Evolutionary conservation across 305 asterid species (phyloP), one percentile per base, ranked within the genome.

Genomic region (Fraxinus dipetala): DNA sequence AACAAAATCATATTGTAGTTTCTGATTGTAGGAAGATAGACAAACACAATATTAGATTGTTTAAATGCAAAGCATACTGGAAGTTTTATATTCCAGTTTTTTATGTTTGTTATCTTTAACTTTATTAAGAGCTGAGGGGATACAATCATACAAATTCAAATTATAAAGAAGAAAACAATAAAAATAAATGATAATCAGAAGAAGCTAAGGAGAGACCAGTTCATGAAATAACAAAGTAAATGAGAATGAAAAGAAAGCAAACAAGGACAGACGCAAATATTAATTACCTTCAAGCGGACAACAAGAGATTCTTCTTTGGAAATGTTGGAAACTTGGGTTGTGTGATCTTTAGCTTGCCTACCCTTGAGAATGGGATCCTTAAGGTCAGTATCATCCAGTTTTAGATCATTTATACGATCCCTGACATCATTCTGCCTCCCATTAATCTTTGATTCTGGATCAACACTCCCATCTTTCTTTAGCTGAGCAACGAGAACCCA

Each of bases 401-500:
- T 90, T 34, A 74, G 67, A 36, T 85, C 90, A 83, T 86, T 86
- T 43, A 63, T 79, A 83, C 69, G 83, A 48, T 87, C 87, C 45
- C 56, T 77, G 83, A 81, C 84, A 67, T 81, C 90, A 81, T 72
- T 82, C 78, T 86, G 91, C 75, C 89, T 38, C 16, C 79, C 84
- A 83, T 56, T 87, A 76, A 85, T 80, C 87, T 90, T 92, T 9
- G 86, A 43, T 83, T 90, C 96, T 65, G 84, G 90, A 36, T 75
- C 54, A 72, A 77, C 84, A 35, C 86, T 87, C 40, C 86, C 95
- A 79, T 92, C 98, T 88, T 91, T 92, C 88, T 93, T 96, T 82
- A 96, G 91, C 90, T 92, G 98, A 78, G 99, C 98, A 84, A 96
- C 98, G 31, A 93, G 96, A 85, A 96, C 97, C 99, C 99, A 96